Evolutionary conservation across 73 alveolate species (phyloP), one percentile per base, ranked within the genome.

Genomic region (Effrenium voratum): DNA sequence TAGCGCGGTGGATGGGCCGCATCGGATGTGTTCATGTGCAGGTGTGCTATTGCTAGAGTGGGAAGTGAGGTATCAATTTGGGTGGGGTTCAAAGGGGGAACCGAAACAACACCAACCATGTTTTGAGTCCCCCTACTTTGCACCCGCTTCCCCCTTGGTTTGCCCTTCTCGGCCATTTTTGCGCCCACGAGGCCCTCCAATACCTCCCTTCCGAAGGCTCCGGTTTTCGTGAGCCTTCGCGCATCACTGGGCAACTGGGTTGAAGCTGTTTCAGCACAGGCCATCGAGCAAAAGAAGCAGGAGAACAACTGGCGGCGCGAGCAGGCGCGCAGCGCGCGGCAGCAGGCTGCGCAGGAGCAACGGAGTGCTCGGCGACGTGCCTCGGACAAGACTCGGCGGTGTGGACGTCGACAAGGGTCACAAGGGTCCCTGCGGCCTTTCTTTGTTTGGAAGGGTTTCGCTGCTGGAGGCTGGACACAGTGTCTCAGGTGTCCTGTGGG

Each of bases 271-370:
- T n/a, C n/a, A n/a, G n/a, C n/a, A n/a, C n/a, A 82, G 92, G 92
- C 92, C 38, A 26, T 82, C 19, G 97, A 90, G 66, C 45, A 70
- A 46, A 90, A 68, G 68, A 90, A 55, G 49, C 88, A 50, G 34
- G 76, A 90, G 46, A 90, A 90, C 97, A 90, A 50, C 32, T 47
- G 88, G 63, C 97, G 97, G 44, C 83, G 97, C 5, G 87, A 50
- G 50, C 70, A 76, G 46, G 97, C 97, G 66, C 88, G 87, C 76
- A 46, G 55, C n/a, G 97, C 97, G 30, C 97, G 97, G 45, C 97
- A 90, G 88, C 82, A 68, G 59, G 76, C 87, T 4, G 55, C 30
- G 47, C 50, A 90, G 55, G 95, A 88, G 40, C 30, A 72, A 32
- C 57, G 47, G 43, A 32, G 66, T n/a, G 52, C 70, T 32, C 60